Percentiles rank a stretch among this genome's conserved stretches.
phyloP scores from a whole-genome alignment of 2,329 filamentous ascomycete species.

The Aspergillus arachidicola region DNA sequence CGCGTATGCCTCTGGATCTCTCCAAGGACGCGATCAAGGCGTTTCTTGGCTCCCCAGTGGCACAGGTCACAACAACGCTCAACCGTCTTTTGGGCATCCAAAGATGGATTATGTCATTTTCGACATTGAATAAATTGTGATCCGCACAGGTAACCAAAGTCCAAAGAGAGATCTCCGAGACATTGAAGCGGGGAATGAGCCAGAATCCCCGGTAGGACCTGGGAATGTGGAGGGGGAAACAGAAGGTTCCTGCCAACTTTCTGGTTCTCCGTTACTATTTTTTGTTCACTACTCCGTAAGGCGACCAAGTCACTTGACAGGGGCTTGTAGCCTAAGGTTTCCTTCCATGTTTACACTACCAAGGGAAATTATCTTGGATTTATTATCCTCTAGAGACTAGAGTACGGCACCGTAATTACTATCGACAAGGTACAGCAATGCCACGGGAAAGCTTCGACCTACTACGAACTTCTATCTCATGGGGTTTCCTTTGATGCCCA shows the following conservation, averaged over 20 bases:
- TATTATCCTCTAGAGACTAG: neutral
- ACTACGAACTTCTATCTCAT: neutral
- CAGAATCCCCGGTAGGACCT: neutral
- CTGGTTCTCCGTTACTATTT: neutral
- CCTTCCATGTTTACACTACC: neutral
- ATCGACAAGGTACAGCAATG: neutral
- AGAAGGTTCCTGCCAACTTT: neutral
- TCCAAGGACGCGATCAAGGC: neutral
- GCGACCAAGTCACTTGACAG: neutral
- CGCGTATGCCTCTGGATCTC: neutral
- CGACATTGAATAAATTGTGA: neutral
- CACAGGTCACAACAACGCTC: neutral
- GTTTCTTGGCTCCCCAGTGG: neutral
- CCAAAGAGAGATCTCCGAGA: neutral
- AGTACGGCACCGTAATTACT: neutral
- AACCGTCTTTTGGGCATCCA: neutral
- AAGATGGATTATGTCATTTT: neutral
- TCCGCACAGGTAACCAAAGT: conserved; percentile 1
- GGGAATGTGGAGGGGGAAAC: neutral
- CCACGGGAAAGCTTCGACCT: neutral
- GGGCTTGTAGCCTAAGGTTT: neutral
- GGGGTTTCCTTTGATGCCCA: neutral
- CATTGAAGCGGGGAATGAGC: neutral
- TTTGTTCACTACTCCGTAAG: neutral
- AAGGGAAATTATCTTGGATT: too few species aligned